Conservation (phyloP, 495 filamentous ascomycete genomes). For the Annulohypoxylon stygium region DNA sequence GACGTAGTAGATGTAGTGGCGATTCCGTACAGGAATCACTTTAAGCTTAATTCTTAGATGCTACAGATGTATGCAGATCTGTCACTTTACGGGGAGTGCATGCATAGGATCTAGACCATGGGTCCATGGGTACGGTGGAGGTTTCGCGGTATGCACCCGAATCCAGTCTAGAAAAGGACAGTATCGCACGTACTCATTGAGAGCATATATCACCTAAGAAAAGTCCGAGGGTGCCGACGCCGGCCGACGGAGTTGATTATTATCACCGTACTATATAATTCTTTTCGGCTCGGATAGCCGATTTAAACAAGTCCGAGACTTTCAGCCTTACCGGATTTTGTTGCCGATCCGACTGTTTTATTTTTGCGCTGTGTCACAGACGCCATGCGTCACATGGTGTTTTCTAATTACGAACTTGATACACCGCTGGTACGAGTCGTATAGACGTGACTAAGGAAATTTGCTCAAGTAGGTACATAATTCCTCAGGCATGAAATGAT, state of each 20-base stretch:
- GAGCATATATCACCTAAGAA: neutral
- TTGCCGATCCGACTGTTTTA: neutral
- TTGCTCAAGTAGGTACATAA: too few relatives aligned
- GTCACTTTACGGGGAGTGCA: slow-evolving; percentile 7
- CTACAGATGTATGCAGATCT: slow-evolving; percentile 5
- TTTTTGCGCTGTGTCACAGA: neutral
- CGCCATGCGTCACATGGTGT: neutral
- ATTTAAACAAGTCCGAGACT: neutral
- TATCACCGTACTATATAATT: neutral
- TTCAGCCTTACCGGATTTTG: neutral
- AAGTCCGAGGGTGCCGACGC: neutral
- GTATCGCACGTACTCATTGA: neutral
- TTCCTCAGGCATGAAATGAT: too few relatives aligned
- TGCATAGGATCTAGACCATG: neutral
- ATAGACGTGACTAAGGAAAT: neutral
- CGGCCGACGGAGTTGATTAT: neutral
- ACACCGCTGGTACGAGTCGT: neutral
- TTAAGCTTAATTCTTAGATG: slow-evolving; percentile 10
- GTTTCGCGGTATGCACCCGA: slow-evolving; percentile 2
- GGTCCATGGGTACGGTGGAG: neutral
- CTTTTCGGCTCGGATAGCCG: neutral
- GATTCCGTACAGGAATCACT: neutral
- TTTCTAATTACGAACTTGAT: neutral
- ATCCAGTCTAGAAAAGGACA: neutral
- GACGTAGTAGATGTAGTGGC: neutral